Base-by-base conservation (phyloP, 2,329 filamentous ascomycete species). In the Cadophora luteo-olivacea region DNA sequence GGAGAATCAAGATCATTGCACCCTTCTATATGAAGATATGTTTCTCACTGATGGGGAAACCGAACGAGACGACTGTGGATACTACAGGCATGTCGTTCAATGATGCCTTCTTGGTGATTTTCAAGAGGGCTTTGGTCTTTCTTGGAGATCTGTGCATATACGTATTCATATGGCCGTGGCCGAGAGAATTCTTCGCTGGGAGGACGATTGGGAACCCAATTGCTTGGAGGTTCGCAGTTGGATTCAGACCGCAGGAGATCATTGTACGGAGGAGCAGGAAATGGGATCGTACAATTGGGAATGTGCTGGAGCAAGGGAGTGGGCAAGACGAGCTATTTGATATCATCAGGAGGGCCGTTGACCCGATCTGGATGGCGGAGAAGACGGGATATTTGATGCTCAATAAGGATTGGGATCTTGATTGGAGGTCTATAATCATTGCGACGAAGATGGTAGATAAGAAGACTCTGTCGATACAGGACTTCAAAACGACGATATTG, bases 301-400 rank as follows among this genome's bases (percentile, higher is more conserved):
- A 76, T 68, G 68, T 73, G 14, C 41, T 76, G 11, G 72, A 77
- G 25, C 80, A 83, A 70, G 80, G 81, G n/a, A 79, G 79, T 84
- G 85, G 52, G 68, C 84, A 81, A 75, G 88, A 81, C 79, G 82
- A 89, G 64, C 85, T 93, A 74, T 84, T 89, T 73, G 83, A 84
- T 14, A 84, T 88, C 68, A 80, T 97, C 57, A 80, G 89, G 70
- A 85, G 87, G 1, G 94, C 93, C 1, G 91, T 94, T 4, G 85
- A 90, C 19, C 86, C 89, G 25, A 81, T 87, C 75, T 84, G 89
- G 64, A 83, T 95, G 75, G 83, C 86, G 73, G 85, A 89, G 74
- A 97, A 97, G 85, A 97, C 94, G 36, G 94, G 93, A 24, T 97
- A 97, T 77, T 81, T 97, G 71, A 89, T 96, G 73, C 92, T 97